phyloP scores from a whole-genome alignment of 768 basidiomycete genomes.

The Suillus luteus region DNA sequence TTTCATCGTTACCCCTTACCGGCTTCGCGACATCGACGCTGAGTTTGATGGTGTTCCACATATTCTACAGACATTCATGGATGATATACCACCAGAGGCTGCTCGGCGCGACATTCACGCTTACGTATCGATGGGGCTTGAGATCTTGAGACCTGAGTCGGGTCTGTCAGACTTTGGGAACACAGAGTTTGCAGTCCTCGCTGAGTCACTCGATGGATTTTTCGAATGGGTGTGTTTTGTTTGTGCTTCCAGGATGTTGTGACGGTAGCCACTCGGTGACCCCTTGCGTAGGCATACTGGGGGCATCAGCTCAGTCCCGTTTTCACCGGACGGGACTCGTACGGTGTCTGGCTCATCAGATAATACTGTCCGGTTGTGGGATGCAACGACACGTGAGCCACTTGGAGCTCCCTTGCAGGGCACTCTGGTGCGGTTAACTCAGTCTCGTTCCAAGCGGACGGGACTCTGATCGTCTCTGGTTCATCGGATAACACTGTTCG shows the following conservation, averaged over 20 bases:
- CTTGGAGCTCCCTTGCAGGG: not conserved
- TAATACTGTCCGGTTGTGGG: not conserved
- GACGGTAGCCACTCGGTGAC: not conserved
- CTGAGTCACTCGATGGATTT: not conserved
- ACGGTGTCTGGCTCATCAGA: slow-evolving; percentile 4
- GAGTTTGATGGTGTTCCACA: not conserved
- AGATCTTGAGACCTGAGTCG: not conserved
- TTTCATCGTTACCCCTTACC: slow-evolving; percentile 14
- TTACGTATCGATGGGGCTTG: slow-evolving; percentile 2
- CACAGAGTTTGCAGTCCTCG: not conserved
- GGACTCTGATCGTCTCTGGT: slow-evolving; percentile 1
- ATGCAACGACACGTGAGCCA: not conserved
- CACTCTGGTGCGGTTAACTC: not conserved
- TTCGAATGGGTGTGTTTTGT: slow-evolving; percentile 12
- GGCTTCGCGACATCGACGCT: slow-evolving; percentile 8
- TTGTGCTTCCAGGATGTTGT: slow-evolving; percentile 4
- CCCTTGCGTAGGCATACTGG: not conserved
- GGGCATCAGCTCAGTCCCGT: slow-evolving; percentile 9
- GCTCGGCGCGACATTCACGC: slow-evolving; percentile 2
- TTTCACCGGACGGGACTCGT: slow-evolving; percentile 25
- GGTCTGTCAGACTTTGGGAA: not conserved
- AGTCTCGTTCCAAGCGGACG: slow-evolving; percentile 22
- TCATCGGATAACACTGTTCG: not conserved
- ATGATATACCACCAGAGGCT: slow-evolving; percentile 1
- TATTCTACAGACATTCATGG: not conserved